A percentile compares a stretch with the other conserved stretches of the same genome.
phyloP scores from a whole-genome alignment of 768 basidiomycete genomes.

The Tricholoma flavovirens region DNA sequence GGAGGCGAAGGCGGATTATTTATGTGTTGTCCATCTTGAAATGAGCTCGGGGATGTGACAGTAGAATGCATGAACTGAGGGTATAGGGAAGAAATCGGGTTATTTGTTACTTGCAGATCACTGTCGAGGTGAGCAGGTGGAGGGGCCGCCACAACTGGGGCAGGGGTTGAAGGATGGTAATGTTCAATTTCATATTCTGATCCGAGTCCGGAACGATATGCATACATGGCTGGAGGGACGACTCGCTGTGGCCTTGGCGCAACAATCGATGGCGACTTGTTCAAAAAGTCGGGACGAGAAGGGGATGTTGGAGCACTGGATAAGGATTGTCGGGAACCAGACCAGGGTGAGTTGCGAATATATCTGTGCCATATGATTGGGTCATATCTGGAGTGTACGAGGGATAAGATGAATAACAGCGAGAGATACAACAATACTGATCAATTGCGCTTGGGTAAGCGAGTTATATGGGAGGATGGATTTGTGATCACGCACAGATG shows the following conservation, averaged over 20 bases:
- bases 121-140: background rate
- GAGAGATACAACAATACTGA: slow-evolving; percentile 57
- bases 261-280: slow-evolving; percentile 34
- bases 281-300: slow-evolving; percentile 28
- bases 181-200: slow-evolving; percentile 45
- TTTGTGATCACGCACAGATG: slow-evolving; percentile 29
- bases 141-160: background rate
- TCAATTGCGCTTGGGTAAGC: background rate
- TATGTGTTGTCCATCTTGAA: slow-evolving; percentile 16
- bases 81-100: slow-evolving; percentile 26
- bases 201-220: slow-evolving; percentile 35
- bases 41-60: slow-evolving; percentile 11
- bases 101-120: slow-evolving; percentile 8
- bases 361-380: slow-evolving; percentile 45
- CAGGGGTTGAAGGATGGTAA: slow-evolving; percentile 27
- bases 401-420: slow-evolving; percentile 38
- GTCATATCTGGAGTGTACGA: slow-evolving; percentile 39
- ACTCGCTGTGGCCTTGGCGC: slow-evolving; percentile 40
- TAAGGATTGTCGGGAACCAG: slow-evolving; percentile 19
- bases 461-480: too few relatives aligned
- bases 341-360: slow-evolving; percentile 39
- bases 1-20: slow-evolving; percentile 30
- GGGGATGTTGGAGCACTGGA: slow-evolving; percentile 16
- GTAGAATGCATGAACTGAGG: slow-evolving; percentile 21
- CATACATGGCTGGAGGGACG: slow-evolving; percentile 27